These are phyloP conservation scores for Oenanthe sinensis DNA, from an alignment of 129 eudicot species.

Conservation along the genomic window DNA sequence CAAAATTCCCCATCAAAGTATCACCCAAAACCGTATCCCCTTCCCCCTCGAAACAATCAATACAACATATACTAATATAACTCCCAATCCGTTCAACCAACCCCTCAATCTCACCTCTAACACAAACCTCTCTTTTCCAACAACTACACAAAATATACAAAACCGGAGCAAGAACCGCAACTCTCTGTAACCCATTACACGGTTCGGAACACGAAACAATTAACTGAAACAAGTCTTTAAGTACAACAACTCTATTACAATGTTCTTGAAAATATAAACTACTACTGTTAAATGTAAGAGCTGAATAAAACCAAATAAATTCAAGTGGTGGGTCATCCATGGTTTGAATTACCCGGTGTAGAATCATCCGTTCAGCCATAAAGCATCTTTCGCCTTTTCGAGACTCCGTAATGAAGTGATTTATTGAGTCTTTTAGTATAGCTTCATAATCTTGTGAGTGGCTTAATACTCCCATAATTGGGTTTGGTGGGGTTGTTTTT, in stretches of 20 bases:
- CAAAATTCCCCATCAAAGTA: conserved; percentile 25
- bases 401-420: conserved; percentile 41
- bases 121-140: conserved; percentile 14
- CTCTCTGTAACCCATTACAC: conserved; percentile 29
- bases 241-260: conserved; percentile 11
- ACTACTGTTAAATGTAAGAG: conserved; percentile 43
- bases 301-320: conserved; percentile 66
- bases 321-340: conserved; percentile 76
- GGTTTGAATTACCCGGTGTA: conserved; percentile 54
- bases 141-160: conserved; percentile 36
- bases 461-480: neutral
- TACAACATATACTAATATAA: conserved; percentile 38
- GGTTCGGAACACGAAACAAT: conserved; percentile 33
- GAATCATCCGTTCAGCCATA: conserved; percentile 41
- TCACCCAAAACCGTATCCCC: conserved; percentile 18
- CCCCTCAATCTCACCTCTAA: conserved; percentile 28
- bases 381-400: conserved; percentile 44
- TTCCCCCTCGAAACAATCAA: conserved; percentile 18
- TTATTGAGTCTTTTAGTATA: conserved; percentile 55
- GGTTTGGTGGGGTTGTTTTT: neutral
- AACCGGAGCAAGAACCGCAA: conserved; percentile 61
- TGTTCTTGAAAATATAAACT: conserved; percentile 13
- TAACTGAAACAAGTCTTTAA: conserved; percentile 53
- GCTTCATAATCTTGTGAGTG: conserved; percentile 27
- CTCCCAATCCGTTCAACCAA: conserved; percentile 41